Evolutionary conservation across 305 asterid genomes (phyloP), one percentile per base, ranked within the genome.

Genomic region (Rubia balearica): DNA sequence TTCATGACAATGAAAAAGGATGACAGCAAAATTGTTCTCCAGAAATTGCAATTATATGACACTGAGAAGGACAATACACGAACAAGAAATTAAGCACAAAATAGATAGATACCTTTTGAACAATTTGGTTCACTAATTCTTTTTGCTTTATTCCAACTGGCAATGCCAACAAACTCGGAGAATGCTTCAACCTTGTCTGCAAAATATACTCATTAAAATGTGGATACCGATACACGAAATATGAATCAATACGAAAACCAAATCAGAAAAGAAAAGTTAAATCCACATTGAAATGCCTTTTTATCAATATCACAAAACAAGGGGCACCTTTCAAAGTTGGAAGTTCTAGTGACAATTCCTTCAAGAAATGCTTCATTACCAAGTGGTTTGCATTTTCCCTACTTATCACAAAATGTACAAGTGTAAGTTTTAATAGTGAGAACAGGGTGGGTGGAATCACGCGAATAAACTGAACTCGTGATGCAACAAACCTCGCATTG

Each of bases 1-100:
- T 30, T 95, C 96, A 56, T 94, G 98, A 11, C 91, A 94, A 76
- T 94, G 99, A 73, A 94, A 94, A 79, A 91, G 89, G 95, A 94
- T 91, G 84, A 94, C 92, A 7, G 42, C 86, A 76, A 91, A 91
- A 75, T 77, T 83, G 73, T 77, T 72, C 60, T 75, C 86, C 42
- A 89, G 85, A 82, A 94, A 91, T 98, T 94, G 95, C 80, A 79
- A 77, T 16, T 60, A 73, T 10, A 42, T 61, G 17, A 33, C 48
- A n/a, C 59, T 45, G 38, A 69, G 27, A n/a, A 41, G 49, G 56
- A 42, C 30, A 65, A 55, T 16, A n/a, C 22, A 8, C 12, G 51
- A 19, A 40, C 16, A 14, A 40, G 3, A 36, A 53, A 12, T 21
- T 40, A 49, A 27, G 19, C 4, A 48, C 51, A 33, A 8, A 5